phyloP scores from a whole-genome alignment of 2,329 filamentous ascomycete genomes.

The Trichoderma pleuroti region DNA sequence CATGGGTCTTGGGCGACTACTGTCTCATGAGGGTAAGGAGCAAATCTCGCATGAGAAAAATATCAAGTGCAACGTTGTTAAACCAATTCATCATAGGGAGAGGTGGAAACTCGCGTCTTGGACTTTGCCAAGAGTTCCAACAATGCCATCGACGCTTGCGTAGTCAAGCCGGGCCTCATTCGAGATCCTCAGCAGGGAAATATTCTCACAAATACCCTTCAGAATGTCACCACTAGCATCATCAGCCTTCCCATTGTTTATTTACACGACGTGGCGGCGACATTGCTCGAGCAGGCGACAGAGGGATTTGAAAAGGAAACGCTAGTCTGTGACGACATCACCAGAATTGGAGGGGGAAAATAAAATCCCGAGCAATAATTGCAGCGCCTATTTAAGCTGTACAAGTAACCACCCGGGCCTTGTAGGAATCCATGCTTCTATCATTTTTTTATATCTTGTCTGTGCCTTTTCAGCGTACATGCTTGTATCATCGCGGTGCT shows the following conservation, averaged over 20 bases:
- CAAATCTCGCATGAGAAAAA: too few species aligned
- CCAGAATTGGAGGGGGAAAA: conserved; percentile 10
- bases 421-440: background rate
- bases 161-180: conserved; percentile 12
- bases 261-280: conserved; percentile 2
- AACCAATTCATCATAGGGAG: conserved; percentile 10
- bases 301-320: conserved; percentile 16
- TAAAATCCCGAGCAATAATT: background rate
- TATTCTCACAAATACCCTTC: background rate
- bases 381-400: background rate
- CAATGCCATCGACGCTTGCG: background rate
- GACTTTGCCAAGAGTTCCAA: conserved; percentile 4
- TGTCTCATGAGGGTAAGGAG: conserved; percentile 8
- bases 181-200: background rate
- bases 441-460: background rate
- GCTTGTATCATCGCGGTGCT: background rate
- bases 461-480: background rate
- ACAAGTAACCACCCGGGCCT: background rate
- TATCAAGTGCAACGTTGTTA: too few species aligned
- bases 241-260: conserved; percentile 1
- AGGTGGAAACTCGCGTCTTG: conserved; percentile 5
- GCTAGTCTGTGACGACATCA: conserved; percentile 7
- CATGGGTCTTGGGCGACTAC: conserved; percentile 27
- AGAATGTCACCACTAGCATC: background rate
- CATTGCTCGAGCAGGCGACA: conserved; percentile 6